Evolutionary conservation across 202 grass and related monocot species (phyloP), one percentile per base, ranked within the genome.

Genomic region (Carex sylvatica): DNA sequence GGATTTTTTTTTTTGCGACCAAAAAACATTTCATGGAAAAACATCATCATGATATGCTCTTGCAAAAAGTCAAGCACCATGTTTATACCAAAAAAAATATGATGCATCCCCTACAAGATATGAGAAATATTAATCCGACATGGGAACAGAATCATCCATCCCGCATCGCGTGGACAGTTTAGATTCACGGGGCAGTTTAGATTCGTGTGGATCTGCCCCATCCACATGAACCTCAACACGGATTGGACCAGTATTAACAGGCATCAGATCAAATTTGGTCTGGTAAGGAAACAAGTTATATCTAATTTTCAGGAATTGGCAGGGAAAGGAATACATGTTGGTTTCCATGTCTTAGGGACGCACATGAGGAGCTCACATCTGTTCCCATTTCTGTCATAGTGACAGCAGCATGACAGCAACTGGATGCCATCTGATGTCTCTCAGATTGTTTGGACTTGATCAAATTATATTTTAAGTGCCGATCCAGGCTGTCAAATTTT

Each of bases 371-470:
- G 8, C 68, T 47, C 38, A 2, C 68, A 47, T 46, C 38, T 46
- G 2, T 44, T 71, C 12, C 9, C 68, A 71, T 71, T 9, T 61
- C n/a, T 71, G 68, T n/a, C 38, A 71, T 46, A 71, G 10, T 47
- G 62, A 26, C 62, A 65, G 26, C 62, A 31, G 4, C 62, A 65
- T 15, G 4, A 0, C 62, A 31, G 62, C 1, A 13, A 30, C 9
- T 15, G 24, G 24, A 65, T 31, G 62, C 1, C 24, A 65, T 65
- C 26, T 65, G 24, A 15, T 15, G 6, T 47, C 10, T 6, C n/a
- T 71, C 38, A 46, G 68, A 71, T 71, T 71, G 16, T 36, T 71
- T 47, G 16, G 38, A 71, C 68, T 71, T 38, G 2, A 68, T 68
- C 15, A 70, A 47, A 46, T 20, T n/a, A 40, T 3, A 18, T 68